A percentile compares a stretch with the other conserved stretches of the same genome.
These are phyloP conservation scores for Passiflora organensis DNA, from an alignment of 345 rosid species.

Conservation along the genomic window DNA sequence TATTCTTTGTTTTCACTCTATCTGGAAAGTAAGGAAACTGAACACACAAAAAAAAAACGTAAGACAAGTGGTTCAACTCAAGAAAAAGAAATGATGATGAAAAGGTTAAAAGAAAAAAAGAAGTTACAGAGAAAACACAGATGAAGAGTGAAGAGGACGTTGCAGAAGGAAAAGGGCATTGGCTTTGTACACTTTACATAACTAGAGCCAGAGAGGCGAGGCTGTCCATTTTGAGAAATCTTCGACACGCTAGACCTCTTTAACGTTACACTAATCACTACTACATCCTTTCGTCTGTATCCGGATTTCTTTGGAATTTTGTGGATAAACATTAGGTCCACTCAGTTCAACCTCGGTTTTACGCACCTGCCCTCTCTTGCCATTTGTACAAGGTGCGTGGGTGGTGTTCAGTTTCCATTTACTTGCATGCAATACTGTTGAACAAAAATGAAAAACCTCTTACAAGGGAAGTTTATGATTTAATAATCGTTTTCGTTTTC, in stretches of 20 bases:
- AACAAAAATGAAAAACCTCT: too few species aligned
- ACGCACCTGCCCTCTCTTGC: too few species aligned
- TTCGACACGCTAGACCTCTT: slow-evolving; percentile 16
- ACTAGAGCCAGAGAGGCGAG: slow-evolving; percentile 5
- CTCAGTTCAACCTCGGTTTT: too few species aligned
- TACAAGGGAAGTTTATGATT: too few species aligned
- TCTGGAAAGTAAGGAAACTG: slow-evolving; percentile 14
- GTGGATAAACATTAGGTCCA: slow-evolving; percentile 4
- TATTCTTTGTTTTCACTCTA: background rate
- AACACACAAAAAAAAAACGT: too few species aligned
- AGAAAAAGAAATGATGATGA: too few species aligned
- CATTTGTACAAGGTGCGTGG: too few species aligned
- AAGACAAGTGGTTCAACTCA: background rate
- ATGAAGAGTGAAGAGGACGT: slow-evolving; percentile 20
- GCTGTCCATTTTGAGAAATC: slow-evolving; percentile 1
- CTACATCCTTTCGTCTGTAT: slow-evolving; percentile 4
- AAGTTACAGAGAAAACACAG: background rate
- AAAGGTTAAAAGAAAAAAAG: background rate
- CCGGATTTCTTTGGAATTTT: too few species aligned
- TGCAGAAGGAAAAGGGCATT: slow-evolving; percentile 39
- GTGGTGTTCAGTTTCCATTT: too few species aligned
- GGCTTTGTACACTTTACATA: slow-evolving; percentile 15
- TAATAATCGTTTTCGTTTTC: too few species aligned
- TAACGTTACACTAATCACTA: slow-evolving; percentile 32
- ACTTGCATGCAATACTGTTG: too few species aligned